These are phyloP conservation scores for Pyrenophora seminiperda DNA, from an alignment of 2,329 filamentous ascomycete species.

Conservation along the genomic window DNA sequence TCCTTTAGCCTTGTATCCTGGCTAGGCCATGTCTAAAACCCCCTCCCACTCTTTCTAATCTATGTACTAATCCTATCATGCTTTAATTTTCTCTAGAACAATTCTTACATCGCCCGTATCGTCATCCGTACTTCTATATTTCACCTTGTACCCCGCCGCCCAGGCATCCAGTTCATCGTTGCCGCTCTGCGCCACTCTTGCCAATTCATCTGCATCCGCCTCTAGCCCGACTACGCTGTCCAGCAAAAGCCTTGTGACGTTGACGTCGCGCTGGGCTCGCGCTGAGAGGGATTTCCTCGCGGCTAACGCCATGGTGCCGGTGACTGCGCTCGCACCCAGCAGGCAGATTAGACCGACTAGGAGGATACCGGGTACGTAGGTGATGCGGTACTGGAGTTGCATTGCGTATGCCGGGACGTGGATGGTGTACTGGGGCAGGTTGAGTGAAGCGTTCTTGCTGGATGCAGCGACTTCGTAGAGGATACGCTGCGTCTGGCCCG, in stretches of 20 bases:
- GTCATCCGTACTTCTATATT: too few species aligned
- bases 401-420: slow-evolving; percentile 1
- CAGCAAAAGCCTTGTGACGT: slow-evolving; percentile 1
- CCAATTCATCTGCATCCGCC: too few species aligned
- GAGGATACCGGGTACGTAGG: slow-evolving; percentile 20
- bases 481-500: slow-evolving; percentile 19
- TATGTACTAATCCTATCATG: too few species aligned
- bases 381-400: slow-evolving; percentile 18
- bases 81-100: too few species aligned
- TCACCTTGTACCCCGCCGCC: too few species aligned
- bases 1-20: too few species aligned
- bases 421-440: slow-evolving; percentile 5
- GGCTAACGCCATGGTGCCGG: not conserved
- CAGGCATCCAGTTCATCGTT: too few species aligned
- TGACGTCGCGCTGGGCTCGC: not conserved
- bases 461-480: slow-evolving; percentile 21
- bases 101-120: too few species aligned
- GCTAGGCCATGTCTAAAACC: too few species aligned
- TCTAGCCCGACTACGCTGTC: slow-evolving; percentile 2
- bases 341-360: slow-evolving; percentile 5
- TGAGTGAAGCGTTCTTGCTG: not conserved
- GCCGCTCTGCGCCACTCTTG: too few species aligned
- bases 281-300: not conserved
- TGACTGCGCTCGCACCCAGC: not conserved
- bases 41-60: too few species aligned